phyloP scores from a whole-genome alignment of 768 basidiomycete genomes.

The Tricholoma terreum region DNA sequence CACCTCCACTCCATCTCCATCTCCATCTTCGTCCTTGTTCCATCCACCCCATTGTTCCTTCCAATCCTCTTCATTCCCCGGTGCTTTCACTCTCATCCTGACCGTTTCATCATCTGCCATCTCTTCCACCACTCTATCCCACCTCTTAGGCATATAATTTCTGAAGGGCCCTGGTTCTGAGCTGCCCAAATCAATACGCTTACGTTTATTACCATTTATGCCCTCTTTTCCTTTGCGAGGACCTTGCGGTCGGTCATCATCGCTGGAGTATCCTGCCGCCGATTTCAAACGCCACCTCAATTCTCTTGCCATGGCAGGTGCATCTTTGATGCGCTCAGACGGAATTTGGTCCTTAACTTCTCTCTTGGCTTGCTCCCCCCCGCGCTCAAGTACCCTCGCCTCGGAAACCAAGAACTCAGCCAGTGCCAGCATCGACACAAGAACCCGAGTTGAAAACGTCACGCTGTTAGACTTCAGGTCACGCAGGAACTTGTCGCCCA shows the following conservation, averaged over 20 bases:
- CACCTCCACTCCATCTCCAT: conserved; percentile 37
- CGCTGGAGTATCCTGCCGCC: conserved; percentile 59
- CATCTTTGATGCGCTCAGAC: conserved; percentile 76
- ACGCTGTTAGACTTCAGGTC: conserved; percentile 55
- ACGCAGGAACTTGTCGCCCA: conserved; percentile 75
- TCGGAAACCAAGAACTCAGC: conserved; percentile 81
- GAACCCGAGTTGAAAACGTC: conserved; percentile 47
- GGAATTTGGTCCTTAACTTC: conserved; percentile 83
- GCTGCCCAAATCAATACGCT: conserved; percentile 28
- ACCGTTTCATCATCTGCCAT: conserved; percentile 40
- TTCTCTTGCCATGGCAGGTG: conserved; percentile 77
- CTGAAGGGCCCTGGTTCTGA: conserved; percentile 39
- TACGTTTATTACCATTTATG: conserved; percentile 39
- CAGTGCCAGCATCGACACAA: conserved; percentile 68
- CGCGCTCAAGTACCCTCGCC: conserved; percentile 66
- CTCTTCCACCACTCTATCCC: conserved; percentile 53
- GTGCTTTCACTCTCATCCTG: conserved; percentile 35
- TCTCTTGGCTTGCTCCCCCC: conserved; percentile 66
- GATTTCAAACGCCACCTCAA: conserved; percentile 77
- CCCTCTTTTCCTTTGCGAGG: conserved; percentile 21
- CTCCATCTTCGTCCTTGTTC: conserved; percentile 28
- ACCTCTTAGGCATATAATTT: conserved; percentile 66
- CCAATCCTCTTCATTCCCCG: conserved; percentile 41
- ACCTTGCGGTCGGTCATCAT: conserved; percentile 51
- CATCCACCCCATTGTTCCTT: conserved; percentile 40